Percentiles rank a stretch among this genome's conserved stretches.
Evolutionary conservation across 164 flowering plant genomes (phyloP).

Genomic region (Stephania japonica): DNA sequence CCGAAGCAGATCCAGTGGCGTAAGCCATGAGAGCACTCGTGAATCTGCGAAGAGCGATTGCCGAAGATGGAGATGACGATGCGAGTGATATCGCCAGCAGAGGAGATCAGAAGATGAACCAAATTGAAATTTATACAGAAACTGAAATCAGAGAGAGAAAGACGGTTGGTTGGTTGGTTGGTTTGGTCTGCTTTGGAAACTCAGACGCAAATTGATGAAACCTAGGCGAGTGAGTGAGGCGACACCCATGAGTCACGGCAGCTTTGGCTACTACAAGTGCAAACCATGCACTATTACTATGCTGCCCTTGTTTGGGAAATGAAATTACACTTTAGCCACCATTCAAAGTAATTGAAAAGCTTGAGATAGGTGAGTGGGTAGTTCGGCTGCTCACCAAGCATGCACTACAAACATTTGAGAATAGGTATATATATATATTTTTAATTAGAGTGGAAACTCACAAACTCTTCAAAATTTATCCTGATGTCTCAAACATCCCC

Average conservation of each 20-base stretch:
- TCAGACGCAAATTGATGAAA: background rate
- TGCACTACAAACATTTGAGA: no score
- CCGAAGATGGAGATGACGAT: background rate
- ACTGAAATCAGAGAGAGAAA: background rate
- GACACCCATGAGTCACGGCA: background rate
- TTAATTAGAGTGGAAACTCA: no score
- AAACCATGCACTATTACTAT: no score
- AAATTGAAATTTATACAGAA: background rate
- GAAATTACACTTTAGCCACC: background rate
- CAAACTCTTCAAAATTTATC: no score
- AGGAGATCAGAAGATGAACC: background rate
- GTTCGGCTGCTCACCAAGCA: background rate
- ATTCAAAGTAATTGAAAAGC: background rate
- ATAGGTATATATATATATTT: no score
- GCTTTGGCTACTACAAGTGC: background rate
- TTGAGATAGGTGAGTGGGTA: background rate
- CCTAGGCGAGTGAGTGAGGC: background rate
- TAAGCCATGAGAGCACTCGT: slow-evolving; percentile 8
- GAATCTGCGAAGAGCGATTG: background rate
- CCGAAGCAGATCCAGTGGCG: background rate
- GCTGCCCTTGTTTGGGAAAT: background rate
- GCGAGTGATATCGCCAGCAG: slow-evolving; percentile 5
- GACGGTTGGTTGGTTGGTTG: background rate
- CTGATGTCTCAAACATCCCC: no score
- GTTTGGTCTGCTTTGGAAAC: background rate